Conservation (phyloP, 2,329 filamentous ascomycete genomes). For the Stromatinia cepivora region DNA sequence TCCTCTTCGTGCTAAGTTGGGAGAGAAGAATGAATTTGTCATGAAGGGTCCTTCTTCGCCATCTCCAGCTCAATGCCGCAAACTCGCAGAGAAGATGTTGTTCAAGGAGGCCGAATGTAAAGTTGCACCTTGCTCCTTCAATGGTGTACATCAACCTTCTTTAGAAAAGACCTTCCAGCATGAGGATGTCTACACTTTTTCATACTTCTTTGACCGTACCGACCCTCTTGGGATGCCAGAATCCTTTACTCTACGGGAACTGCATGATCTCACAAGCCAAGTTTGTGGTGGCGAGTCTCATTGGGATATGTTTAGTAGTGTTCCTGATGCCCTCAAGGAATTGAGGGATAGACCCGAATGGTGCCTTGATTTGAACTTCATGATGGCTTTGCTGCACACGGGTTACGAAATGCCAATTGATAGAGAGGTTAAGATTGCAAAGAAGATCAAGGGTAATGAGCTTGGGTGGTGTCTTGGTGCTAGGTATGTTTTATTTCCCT, state of each 20-base stretch:
- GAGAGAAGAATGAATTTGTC: conserved; percentile 66
- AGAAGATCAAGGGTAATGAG: conserved; percentile 98
- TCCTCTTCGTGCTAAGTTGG: conserved; percentile 50
- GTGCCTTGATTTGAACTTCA: conserved; percentile 95
- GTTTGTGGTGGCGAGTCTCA: conserved; percentile 77
- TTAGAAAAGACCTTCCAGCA: conserved; percentile 87
- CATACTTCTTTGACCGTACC: conserved; percentile 96
- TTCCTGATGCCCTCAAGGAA: conserved; percentile 78
- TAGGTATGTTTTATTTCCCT: conserved; percentile 60
- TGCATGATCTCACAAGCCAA: conserved; percentile 79
- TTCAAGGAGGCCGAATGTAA: conserved; percentile 81
- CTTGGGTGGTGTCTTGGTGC: conserved; percentile 97
- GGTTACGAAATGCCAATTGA: conserved; percentile 98
- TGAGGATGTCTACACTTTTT: conserved; percentile 95
- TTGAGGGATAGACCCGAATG: conserved; percentile 81
- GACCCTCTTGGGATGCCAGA: conserved; percentile 97
- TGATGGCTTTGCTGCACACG: conserved; percentile 87
- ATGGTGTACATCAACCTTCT: conserved; percentile 91
- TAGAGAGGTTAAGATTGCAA: conserved; percentile 93
- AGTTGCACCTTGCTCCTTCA: conserved; percentile 94
- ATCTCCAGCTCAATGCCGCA: conserved; percentile 83
- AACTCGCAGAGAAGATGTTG: conserved; percentile 84
- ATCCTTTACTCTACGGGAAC: conserved; percentile 86
- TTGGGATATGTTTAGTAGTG: conserved; percentile 78
- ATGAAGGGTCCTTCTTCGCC: conserved; percentile 81